Evolutionary conservation across 352 stramenopile genomes (phyloP), one percentile per base, ranked within the genome.

Genomic region (Pythium dissimile): DNA sequence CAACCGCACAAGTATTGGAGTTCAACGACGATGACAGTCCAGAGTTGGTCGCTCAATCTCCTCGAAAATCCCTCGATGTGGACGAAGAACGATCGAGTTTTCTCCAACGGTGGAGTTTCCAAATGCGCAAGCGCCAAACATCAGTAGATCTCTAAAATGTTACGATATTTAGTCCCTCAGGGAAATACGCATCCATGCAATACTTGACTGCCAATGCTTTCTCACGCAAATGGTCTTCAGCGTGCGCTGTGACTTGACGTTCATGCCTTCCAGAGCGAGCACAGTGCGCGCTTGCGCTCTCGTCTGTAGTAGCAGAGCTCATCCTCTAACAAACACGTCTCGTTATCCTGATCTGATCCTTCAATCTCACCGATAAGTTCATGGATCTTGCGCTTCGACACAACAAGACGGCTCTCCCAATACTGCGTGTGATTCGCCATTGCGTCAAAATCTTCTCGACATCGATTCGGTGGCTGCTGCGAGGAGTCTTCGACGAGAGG

Each of bases 261-360:
- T 41, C 34, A 41, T 4, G 34, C 12, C 16, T 12, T 15, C 24
- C 59, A 35, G 7, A 66, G 51, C 10, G 34, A 45, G 15, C 21
- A 46, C 8, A 63, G 37, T 4, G 61, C 61, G 3, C 47, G 47
- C 30, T 54, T 54, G 18, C 47, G 47, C 34, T 54, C 59, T 16
- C 52, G 51, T 12, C 5, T 23, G 39, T 67, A 67, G 39, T 59
- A 67, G 2, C 15, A 28, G 24, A 62, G 32, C 30, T 67, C 59
- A 6, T 62, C 37, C 9, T 43, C 27, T 4, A 67, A 38, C 15
- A 59, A n/a, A 13, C 39, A 32, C 10, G 26, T 27, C n/a, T 52
- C 35, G 32, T 54, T 45, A 7, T 51, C 7, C 2, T 43, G 10
- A 16, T 15, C 5, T 6, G 20, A 31, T 11, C 2, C 30, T 8